phyloP scores from a whole-genome alignment of 129 eudicot genomes.

The Ambrosia trifida region DNA sequence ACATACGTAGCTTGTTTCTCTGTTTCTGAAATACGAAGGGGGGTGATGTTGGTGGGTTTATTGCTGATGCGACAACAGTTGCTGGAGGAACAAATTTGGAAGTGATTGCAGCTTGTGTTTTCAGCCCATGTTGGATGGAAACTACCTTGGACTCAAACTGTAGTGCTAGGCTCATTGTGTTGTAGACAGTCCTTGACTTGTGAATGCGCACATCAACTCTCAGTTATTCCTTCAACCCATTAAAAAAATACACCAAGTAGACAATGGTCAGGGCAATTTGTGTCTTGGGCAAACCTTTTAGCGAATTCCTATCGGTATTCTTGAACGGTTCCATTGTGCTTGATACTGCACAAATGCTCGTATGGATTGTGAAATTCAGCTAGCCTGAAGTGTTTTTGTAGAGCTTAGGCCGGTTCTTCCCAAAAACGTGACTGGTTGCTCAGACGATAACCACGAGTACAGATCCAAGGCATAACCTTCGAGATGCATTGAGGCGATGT shows the following conservation, averaged over 20 bases:
- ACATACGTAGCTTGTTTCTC: no score
- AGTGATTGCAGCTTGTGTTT: no score
- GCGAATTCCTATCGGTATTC: neutral
- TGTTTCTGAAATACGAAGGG: no score
- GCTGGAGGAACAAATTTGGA: neutral
- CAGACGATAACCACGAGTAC: neutral
- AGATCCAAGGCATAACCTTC: constrained; percentile 26
- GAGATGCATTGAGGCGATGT: constrained; percentile 20
- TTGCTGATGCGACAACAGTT: neutral
- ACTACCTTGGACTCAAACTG: no score
- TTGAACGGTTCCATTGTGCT: constrained; percentile 5
- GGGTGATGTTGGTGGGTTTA: neutral
- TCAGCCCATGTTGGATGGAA: no score
- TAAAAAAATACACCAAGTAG: neutral
- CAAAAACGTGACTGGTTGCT: neutral
- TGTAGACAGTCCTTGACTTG: no score
- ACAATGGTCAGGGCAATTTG: neutral
- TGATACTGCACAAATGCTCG: constrained; percentile 5
- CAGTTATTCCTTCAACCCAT: neutral
- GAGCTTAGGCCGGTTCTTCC: constrained; percentile 14
- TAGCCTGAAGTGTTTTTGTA: constrained; percentile 13
- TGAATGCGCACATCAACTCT: neutral
- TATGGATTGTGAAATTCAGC: no score
- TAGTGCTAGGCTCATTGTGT: no score
- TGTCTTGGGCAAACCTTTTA: neutral